A percentile compares a stretch with the other conserved stretches of the same genome.
Conservation (phyloP, 345 rosid species). For the Angophora floribunda region DNA sequence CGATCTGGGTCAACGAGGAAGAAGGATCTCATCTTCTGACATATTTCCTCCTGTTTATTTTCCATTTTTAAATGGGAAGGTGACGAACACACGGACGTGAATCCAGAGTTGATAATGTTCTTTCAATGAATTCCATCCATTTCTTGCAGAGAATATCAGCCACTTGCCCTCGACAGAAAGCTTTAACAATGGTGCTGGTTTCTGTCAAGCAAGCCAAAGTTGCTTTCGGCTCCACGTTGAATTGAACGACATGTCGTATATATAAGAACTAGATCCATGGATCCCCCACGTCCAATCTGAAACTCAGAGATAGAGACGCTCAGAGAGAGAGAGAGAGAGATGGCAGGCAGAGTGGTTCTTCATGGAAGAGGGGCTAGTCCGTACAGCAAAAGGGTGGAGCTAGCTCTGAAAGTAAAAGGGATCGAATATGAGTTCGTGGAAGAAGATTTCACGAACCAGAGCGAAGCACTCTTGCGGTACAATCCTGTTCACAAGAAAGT, state of each 20-base stretch:
- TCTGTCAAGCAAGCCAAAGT: background rate
- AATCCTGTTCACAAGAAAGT: conserved; percentile 33
- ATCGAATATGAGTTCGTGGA: conserved; percentile 22
- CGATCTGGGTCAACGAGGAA: background rate
- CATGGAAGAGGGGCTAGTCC: conserved; percentile 17
- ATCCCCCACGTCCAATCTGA: background rate
- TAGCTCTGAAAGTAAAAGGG: conserved; percentile 33
- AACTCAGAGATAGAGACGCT: background rate
- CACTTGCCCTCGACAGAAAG: background rate
- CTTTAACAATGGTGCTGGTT: background rate
- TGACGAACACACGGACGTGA: background rate
- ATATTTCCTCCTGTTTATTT: background rate
- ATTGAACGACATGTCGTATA: background rate
- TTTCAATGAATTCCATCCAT: background rate
- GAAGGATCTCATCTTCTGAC: background rate
- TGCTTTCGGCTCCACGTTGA: background rate
- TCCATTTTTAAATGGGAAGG: background rate
- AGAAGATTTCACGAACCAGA: conserved; percentile 38
- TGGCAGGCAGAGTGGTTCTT: conserved; percentile 19
- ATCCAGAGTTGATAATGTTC: background rate
- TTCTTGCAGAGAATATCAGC: background rate
- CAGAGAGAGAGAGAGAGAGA: conserved; percentile 3
- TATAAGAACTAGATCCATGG: background rate
- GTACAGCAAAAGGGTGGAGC: conserved; percentile 20
- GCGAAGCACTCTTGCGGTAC: conserved; percentile 1